A percentile compares a stretch with the other conserved stretches of the same genome.
Conservation (phyloP, 202 grass and related monocot species). For the Zoysia matrella region DNA sequence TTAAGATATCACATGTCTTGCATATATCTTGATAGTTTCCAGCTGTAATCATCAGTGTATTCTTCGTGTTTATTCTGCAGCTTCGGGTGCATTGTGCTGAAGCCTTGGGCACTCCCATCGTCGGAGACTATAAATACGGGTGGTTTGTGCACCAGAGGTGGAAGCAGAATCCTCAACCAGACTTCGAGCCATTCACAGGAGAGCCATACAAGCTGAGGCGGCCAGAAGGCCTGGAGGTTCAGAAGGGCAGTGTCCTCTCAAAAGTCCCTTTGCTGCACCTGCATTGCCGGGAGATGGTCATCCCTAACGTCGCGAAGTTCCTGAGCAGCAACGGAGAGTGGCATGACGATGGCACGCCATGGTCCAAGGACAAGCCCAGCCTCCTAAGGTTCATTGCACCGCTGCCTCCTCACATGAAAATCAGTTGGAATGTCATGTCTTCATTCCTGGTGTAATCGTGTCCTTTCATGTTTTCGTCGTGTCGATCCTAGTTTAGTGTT, state of each 20-base stretch:
- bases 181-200: constrained; percentile 66
- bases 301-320: constrained; percentile 79
- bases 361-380: constrained; percentile 58
- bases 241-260: constrained; percentile 82
- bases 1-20: not conserved
- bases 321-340: constrained; percentile 60
- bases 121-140: constrained; percentile 86
- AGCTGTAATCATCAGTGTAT: not conserved
- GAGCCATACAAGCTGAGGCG: constrained; percentile 72
- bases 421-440: constrained; percentile 92
- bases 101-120: constrained; percentile 79
- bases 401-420: constrained; percentile 75
- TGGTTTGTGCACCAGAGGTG: constrained; percentile 86
- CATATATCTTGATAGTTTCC: not conserved
- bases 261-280: constrained; percentile 84
- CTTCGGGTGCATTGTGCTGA: constrained; percentile 86
- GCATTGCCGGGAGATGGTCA: constrained; percentile 88
- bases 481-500: not conserved
- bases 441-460: constrained; percentile 65
- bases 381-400: constrained; percentile 67
- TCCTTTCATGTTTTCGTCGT: not conserved
- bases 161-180: constrained; percentile 70
- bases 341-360: constrained; percentile 48
- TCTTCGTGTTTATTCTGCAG: constrained; percentile 45
- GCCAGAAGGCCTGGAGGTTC: constrained; percentile 73